Percentiles rank a stretch among this genome's conserved stretches.
Conservation (phyloP, 371 early-diverging fungal genomes). For the Mucor saturninus region DNA sequence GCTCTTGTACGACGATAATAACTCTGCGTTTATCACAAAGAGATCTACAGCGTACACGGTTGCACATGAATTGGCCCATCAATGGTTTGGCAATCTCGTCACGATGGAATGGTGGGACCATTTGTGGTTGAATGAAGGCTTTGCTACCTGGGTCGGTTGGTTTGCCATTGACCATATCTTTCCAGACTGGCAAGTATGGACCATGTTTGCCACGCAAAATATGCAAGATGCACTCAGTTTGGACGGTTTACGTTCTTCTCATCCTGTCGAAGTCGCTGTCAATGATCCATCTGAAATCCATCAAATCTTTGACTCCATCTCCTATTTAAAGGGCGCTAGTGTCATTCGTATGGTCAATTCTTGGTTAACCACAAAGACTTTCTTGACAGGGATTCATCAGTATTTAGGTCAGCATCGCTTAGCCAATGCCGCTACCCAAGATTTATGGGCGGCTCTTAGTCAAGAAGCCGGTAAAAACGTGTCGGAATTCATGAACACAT, state of each 20-base stretch:
- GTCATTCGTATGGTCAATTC: conserved; percentile 91
- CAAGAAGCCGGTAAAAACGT: conserved; percentile 77
- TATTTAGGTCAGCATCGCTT: conserved; percentile 85
- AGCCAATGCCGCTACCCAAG: conserved; percentile 82
- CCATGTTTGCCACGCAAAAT: conserved; percentile 73
- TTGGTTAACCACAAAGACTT: conserved; percentile 74
- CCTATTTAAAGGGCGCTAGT: conserved; percentile 93
- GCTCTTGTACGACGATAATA: conserved; percentile 73
- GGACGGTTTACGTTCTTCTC: conserved; percentile 86
- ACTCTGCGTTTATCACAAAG: conserved; percentile 67
- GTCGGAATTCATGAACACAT: conserved; percentile 78
- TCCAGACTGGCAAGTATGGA: conserved; percentile 84
- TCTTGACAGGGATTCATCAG: conserved; percentile 77
- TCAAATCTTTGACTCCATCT: conserved; percentile 84
- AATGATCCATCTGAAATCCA: conserved; percentile 76
- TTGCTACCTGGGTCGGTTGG: conserved; percentile 93
- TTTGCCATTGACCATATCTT: conserved; percentile 80
- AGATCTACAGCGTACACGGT: conserved; percentile 84
- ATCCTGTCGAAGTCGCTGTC: conserved; percentile 92
- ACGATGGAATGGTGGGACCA: conserved; percentile 85
- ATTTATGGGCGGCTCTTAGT: conserved; percentile 81
- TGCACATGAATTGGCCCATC: conserved; percentile 95
- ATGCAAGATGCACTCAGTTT: conserved; percentile 73
- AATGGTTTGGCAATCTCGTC: conserved; percentile 98
- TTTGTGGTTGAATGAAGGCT: conserved; percentile 98